phyloP scores from a whole-genome alignment of 352 stramenopile genomes.

The Globisporangium paroecandrum region DNA sequence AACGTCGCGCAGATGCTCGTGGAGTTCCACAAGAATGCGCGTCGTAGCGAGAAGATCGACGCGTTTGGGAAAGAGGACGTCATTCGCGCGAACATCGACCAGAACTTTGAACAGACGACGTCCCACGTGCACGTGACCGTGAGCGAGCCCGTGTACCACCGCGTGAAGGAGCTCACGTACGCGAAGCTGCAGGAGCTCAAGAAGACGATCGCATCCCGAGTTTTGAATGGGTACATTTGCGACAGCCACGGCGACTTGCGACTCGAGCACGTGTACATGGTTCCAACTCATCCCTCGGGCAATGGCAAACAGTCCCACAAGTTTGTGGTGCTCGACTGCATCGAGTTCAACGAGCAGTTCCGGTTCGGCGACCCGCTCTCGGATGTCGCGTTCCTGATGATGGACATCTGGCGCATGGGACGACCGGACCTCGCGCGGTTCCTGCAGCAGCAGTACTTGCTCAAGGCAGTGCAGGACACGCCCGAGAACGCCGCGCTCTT shows the following conservation, averaged over 20 bases:
- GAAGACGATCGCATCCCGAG: constrained; percentile 33
- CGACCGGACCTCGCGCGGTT: constrained; percentile 46
- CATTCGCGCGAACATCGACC: constrained; percentile 60
- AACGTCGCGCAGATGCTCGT: constrained; percentile 47
- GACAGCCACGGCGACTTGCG: constrained; percentile 67
- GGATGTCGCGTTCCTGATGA: constrained; percentile 64
- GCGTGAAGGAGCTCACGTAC: constrained; percentile 55
- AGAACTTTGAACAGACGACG: constrained; percentile 67
- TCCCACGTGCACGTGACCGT: constrained; percentile 48
- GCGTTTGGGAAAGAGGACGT: constrained; percentile 48
- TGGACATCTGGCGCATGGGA: constrained; percentile 65
- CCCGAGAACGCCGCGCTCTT: constrained; percentile 48
- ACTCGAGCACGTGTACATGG: constrained; percentile 63
- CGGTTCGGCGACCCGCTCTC: constrained; percentile 61
- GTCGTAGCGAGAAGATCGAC: constrained; percentile 53
- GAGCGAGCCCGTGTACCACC: constrained; percentile 39
- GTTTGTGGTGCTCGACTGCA: constrained; percentile 67
- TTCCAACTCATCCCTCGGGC: constrained; percentile 14
- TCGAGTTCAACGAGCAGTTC: constrained; percentile 83
- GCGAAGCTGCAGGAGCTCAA: constrained; percentile 39
- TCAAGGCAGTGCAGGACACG: constrained; percentile 42
- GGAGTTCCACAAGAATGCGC: constrained; percentile 51
- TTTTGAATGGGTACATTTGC: constrained; percentile 59
- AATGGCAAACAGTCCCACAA: constrained; percentile 3
- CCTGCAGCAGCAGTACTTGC: constrained; percentile 54